Conservation (phyloP, 2,329 filamentous ascomycete species). For the Sarocladiaceae sp. region DNA sequence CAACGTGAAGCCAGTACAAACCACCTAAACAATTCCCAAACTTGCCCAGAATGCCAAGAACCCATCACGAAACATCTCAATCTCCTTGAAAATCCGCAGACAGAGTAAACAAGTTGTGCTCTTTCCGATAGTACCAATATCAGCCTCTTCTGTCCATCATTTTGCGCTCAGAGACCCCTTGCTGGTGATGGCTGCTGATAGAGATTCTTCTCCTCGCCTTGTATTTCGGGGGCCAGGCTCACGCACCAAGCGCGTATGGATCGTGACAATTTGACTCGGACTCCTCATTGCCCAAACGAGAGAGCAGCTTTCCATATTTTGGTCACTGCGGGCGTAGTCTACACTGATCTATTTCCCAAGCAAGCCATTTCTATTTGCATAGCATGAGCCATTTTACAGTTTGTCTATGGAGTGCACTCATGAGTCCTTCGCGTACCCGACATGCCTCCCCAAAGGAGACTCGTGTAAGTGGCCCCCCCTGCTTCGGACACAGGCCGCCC, state of each 20-base stretch:
- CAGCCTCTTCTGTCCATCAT: background rate
- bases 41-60: background rate
- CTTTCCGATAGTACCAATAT: background rate
- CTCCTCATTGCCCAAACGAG: background rate
- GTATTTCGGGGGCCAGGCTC: background rate
- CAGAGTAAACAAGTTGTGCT: background rate
- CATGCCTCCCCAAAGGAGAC: background rate
- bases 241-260: background rate
- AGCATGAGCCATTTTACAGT: background rate
- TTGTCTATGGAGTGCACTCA: background rate
- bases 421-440: background rate
- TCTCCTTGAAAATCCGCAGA: slow-evolving; percentile 2
- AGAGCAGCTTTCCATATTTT: background rate
- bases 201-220: background rate
- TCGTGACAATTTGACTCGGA: background rate
- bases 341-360: background rate
- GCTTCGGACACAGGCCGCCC: background rate
- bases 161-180: background rate
- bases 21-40: background rate
- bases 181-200: slow-evolving; percentile 6
- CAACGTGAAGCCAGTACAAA: background rate
- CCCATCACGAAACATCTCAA: slow-evolving; percentile 1
- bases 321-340: background rate
- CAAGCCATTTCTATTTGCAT: background rate
- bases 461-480: background rate